Conservation (phyloP, 1,284 basidiomycete genomes). For the Trametes polyzona region DNA sequence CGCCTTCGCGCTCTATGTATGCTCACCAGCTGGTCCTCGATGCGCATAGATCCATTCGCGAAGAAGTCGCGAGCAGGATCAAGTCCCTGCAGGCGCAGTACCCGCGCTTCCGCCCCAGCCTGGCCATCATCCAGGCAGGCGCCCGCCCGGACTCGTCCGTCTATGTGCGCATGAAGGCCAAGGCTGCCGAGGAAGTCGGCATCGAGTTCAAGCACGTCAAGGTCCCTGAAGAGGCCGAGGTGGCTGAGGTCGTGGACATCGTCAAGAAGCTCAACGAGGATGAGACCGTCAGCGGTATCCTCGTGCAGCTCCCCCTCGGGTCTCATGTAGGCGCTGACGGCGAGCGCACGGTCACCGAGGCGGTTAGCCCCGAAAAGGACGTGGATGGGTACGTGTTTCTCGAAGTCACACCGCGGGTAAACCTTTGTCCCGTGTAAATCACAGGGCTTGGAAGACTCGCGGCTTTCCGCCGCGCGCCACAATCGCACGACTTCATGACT, state of each 20-base stretch:
- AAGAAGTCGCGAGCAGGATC: constrained; percentile 72
- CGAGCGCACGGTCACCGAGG: constrained; percentile 92
- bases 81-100: constrained; percentile 59
- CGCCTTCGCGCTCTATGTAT: not conserved
- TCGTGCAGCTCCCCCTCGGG: constrained; percentile 97
- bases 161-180: constrained; percentile 98
- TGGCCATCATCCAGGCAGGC: constrained; percentile 96
- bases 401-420: not conserved
- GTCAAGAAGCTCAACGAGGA: constrained; percentile 89
- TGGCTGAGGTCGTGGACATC: constrained; percentile 77
- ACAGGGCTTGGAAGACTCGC: too few relatives aligned
- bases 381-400: constrained; percentile 81
- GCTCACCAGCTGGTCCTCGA: constrained; percentile 1
- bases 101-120: constrained; percentile 87
- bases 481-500: too few relatives aligned
- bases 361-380: constrained; percentile 94
- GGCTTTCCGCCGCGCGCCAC: too few relatives aligned
- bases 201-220: constrained; percentile 87
- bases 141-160: constrained; percentile 87
- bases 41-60: constrained; percentile 72
- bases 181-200: constrained; percentile 94
- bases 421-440: too few relatives aligned
- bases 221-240: constrained; percentile 73
- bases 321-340: constrained; percentile 83
- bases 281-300: constrained; percentile 83